These are phyloP conservation scores for Cercospora citrullina DNA, from an alignment of 2,329 filamentous ascomycete species.

Conservation along the genomic window DNA sequence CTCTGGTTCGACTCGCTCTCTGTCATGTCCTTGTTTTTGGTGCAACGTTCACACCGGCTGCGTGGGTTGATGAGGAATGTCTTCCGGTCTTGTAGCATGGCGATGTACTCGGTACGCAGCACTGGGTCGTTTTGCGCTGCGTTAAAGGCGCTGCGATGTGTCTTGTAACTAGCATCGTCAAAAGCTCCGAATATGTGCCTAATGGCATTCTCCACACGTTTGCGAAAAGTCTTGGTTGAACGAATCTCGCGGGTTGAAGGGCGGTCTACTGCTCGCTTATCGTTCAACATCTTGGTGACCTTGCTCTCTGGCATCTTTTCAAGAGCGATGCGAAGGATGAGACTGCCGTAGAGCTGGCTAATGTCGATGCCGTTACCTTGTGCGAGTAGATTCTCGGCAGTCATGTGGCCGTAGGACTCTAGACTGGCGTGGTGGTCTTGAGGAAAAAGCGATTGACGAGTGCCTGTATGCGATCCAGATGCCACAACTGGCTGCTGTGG, in stretches of 20 bases:
- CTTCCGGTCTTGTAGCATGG: neutral
- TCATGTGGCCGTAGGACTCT: neutral
- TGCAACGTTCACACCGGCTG: too few species aligned
- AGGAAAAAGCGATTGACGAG: neutral
- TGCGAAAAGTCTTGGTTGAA: neutral
- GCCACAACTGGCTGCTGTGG: too few species aligned
- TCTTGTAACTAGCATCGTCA: neutral
- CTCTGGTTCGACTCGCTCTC: too few species aligned
- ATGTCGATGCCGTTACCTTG: neutral
- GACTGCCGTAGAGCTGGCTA: neutral
- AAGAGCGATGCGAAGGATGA: neutral
- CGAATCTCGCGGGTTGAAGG: neutral
- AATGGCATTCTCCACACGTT: neutral
- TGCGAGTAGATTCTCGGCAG: neutral
- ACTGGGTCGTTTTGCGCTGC: too few species aligned
- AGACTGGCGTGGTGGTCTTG: neutral
- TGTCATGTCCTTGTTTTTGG: too few species aligned
- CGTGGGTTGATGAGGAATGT: neutral
- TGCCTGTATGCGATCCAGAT: too few species aligned
- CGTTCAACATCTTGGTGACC: neutral
- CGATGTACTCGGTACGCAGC: neutral
- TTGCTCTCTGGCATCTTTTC: neutral
- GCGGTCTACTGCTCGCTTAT: neutral
- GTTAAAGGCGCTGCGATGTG: neutral
- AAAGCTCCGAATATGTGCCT: neutral